Conservation (phyloP, 441 rosid species). For the Capsella rubella region DNA sequence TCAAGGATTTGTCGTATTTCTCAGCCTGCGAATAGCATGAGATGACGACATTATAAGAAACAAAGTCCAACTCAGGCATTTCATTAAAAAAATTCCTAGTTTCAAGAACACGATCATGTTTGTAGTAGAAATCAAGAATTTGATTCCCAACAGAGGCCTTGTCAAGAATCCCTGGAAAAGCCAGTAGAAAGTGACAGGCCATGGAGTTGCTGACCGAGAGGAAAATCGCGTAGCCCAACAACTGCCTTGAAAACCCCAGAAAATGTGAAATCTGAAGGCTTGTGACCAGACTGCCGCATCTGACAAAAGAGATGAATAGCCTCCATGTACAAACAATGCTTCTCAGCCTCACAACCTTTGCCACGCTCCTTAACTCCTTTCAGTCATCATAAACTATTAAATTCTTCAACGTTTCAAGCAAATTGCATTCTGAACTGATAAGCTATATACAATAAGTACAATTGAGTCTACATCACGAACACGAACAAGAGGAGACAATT, state of each 20-base stretch:
- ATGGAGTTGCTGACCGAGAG: no score
- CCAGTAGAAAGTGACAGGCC: no score
- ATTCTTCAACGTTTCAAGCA: background rate
- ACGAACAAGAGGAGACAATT: constrained; percentile 9
- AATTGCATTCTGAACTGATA: constrained; percentile 14
- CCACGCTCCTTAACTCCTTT: constrained; percentile 59
- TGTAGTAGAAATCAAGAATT: no score
- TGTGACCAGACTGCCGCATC: no score
- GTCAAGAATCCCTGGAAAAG: no score
- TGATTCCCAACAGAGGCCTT: no score
- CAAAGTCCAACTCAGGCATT: constrained; percentile 75
- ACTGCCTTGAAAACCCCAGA: no score
- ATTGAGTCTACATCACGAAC: constrained; percentile 6
- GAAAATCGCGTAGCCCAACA: no score
- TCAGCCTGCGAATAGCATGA: constrained; percentile 77
- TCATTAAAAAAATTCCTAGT: constrained; percentile 63
- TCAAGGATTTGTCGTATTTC: constrained; percentile 53
- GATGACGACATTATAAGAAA: constrained; percentile 81
- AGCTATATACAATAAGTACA: background rate
- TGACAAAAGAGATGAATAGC: no score
- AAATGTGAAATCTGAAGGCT: no score
- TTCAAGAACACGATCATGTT: constrained; percentile 58
- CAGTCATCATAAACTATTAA: constrained; percentile 48
- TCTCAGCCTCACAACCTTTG: constrained; percentile 63
- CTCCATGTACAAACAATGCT: no score